Base-by-base conservation (phyloP, 371 early-diverging fungal genomes). In the Thermomucor indicae-seudaticae region DNA sequence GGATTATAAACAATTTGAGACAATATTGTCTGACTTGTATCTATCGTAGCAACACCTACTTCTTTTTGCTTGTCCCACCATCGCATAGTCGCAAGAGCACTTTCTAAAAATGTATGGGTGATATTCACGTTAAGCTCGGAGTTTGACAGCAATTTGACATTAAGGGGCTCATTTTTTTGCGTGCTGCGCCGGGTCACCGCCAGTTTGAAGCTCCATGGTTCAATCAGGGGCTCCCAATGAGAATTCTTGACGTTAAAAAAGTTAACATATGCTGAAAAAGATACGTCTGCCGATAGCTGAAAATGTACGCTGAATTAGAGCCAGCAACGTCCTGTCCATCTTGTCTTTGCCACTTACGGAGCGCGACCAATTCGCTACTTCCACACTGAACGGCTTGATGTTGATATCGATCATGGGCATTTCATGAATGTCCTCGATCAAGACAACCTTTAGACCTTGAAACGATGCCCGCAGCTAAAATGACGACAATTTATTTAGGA, bases 161-260 rank as follows among this genome's bases (percentile, higher is more conserved):
- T 46, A 3, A 72, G 35, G 7, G 62, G 65, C 0, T 71, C 65
- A 5, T 60, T 49, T 6, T 48, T 40, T 4, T 41, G 41, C 4
- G 45, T 16, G 6, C 53, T 50, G 24, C 59, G 53, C 10, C 64
- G 49, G 1, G 72, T 51, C 14, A 86, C 57, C 28, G 75, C 68
- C 11, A 88, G 35, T 3, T 71, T 65, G 51, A 89, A 85, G 24
- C 75, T 71, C 93, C 94, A 96, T 0, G 93, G 92, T 65, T 98
- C 99, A 20, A 97, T 53, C 22, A 98, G 50, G 0, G 98, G 97
- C 64, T 98, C 99, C 99, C 99, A 98, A 58, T 96, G 94, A 8
- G 98, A 97, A 65, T 93, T 96, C 46, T 90, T 89, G 43, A 93
- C 72, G 69, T 98, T 97, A 58, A 91, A 98, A 66, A 89, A 93